Base-by-base conservation (phyloP, 768 basidiomycete genomes). In the Daedaleopsis nitida region DNA sequence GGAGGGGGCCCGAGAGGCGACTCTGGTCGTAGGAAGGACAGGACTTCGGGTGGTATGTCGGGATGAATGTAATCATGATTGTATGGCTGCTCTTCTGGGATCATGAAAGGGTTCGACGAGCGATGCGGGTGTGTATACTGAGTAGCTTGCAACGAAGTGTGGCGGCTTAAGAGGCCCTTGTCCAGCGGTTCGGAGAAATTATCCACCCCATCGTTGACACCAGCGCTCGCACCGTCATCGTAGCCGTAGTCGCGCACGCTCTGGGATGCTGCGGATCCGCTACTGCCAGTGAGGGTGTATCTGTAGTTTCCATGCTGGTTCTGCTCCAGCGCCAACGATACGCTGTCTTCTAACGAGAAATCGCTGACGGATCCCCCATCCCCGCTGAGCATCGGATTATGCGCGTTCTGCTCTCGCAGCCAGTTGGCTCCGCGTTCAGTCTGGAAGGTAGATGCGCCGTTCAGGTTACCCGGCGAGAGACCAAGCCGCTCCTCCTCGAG, bases 381-480 rank as follows among this genome's bases (percentile, higher is more conserved):
- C 17, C 88, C 88, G 8, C 89, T 75, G 77, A 84, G 84, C 81
- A 81, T 82, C 52, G 87, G 80, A 0, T 82, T 80, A 13, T 91
- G 83, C 35, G 84, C 81, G 52, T 85, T 90, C 72, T 96, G 94
- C 66, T 95, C 92, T 38, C 83, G 82, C 47, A 96, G 72, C 94
- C 94, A 96, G 27, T 88, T 84, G 8, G 84, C 85, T 0, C 91
- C 90, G 10, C 91, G 83, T 69, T 89, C 86, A 57, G 80, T 81
- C 7, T 81, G 80, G n/a, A 79, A 76, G 27, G 76, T 63, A 23
- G 82, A 72, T 24, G 78, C 72, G 3, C 80, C 78, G 7, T 69
- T 67, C 58, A 72, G 68, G 47, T 78, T 74, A 21, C 83, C 73
- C 17, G 74, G 67, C 45, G 71, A 61, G 7, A 54, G 45, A 3